Conservation (phyloP, 2,329 filamentous ascomycete genomes). For the Clathrospora elynae region DNA sequence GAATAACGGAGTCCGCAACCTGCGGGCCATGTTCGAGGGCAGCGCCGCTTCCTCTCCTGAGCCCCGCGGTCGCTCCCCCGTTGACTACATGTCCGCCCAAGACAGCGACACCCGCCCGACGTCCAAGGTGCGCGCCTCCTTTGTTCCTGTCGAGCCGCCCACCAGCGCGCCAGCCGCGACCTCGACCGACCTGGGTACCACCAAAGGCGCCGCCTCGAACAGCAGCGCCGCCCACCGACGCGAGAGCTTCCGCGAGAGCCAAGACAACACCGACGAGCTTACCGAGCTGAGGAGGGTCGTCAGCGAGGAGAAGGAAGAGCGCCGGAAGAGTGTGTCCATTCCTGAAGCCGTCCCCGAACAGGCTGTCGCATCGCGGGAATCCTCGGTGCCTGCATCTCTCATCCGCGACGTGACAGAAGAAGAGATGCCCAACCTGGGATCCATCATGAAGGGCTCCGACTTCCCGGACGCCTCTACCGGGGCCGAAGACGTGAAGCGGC, state of each 20-base stretch:
- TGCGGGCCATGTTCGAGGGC: slow-evolving; percentile 58
- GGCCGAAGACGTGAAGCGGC: slow-evolving; percentile 9
- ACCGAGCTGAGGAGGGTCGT: slow-evolving; percentile 50
- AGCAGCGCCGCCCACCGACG: slow-evolving; percentile 42
- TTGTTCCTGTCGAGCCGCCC: slow-evolving; percentile 52
- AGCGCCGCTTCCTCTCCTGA: slow-evolving; percentile 47
- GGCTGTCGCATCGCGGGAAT: slow-evolving; percentile 49
- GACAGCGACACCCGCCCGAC: slow-evolving; percentile 44
- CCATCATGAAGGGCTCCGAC: slow-evolving; percentile 46
- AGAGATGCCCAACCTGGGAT: slow-evolving; percentile 40
- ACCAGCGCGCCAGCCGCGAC: slow-evolving; percentile 39
- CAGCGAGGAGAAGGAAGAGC: slow-evolving; percentile 48
- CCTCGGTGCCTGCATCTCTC: slow-evolving; percentile 43
- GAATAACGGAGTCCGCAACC: slow-evolving; percentile 55
- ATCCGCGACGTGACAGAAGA: slow-evolving; percentile 33
- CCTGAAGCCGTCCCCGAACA: slow-evolving; percentile 51
- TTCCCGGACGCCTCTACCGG: slow-evolving; percentile 35
- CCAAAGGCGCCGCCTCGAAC: slow-evolving; percentile 36
- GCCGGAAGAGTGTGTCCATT: slow-evolving; percentile 44
- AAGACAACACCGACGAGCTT: slow-evolving; percentile 41
- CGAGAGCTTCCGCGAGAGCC: slow-evolving; percentile 52
- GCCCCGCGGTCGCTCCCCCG: slow-evolving; percentile 53
- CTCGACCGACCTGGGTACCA: slow-evolving; percentile 30
- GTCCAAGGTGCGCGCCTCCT: slow-evolving; percentile 55
- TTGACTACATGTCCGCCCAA: slow-evolving; percentile 36